These are phyloP conservation scores for Eimeria falciformis DNA, from an alignment of 169 alveolate genomes.

Conservation along the genomic window DNA sequence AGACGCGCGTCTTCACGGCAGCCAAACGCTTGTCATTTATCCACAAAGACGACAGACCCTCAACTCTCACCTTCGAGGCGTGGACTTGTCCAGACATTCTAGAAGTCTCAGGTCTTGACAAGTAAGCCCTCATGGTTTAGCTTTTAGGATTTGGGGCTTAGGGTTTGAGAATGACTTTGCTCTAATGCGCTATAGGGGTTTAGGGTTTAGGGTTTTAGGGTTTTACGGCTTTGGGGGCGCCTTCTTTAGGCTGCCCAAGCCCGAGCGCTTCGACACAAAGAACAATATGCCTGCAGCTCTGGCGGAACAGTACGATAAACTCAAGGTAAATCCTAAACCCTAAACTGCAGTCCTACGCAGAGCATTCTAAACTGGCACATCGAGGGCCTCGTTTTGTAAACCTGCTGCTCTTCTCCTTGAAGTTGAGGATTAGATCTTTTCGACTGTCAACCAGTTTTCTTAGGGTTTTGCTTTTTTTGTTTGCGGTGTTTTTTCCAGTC, in stretches of 20 bases:
- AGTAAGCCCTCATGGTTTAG: conserved; percentile 3
- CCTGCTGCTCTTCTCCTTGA: too few relatives aligned
- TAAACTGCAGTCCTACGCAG: too few relatives aligned
- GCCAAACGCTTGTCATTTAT: conserved; percentile 53
- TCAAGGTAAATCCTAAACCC: conserved; percentile 16
- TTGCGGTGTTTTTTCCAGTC: not conserved
- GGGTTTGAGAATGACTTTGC: not conserved
- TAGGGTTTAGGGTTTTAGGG: not conserved
- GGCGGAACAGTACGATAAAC: not conserved
- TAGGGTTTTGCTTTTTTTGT: not conserved
- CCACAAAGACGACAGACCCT: conserved; percentile 75
- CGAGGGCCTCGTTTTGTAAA: too few relatives aligned
- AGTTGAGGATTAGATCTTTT: not conserved
- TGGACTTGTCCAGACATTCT: conserved; percentile 78
- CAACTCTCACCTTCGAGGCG: conserved; percentile 68
- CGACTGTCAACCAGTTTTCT: not conserved
- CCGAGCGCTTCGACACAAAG: conserved; percentile 37
- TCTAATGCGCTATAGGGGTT: too few relatives aligned
- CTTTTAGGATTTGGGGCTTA: not conserved
- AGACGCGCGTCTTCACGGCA: conserved; percentile 50
- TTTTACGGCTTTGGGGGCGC: not conserved
- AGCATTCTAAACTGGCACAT: too few relatives aligned
- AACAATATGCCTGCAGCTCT: conserved; percentile 37
- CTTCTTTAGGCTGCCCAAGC: not conserved
- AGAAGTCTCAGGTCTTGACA: conserved; percentile 66